Base-by-base conservation (phyloP, 495 filamentous ascomycete species). In the Penicillium pancosmium region DNA sequence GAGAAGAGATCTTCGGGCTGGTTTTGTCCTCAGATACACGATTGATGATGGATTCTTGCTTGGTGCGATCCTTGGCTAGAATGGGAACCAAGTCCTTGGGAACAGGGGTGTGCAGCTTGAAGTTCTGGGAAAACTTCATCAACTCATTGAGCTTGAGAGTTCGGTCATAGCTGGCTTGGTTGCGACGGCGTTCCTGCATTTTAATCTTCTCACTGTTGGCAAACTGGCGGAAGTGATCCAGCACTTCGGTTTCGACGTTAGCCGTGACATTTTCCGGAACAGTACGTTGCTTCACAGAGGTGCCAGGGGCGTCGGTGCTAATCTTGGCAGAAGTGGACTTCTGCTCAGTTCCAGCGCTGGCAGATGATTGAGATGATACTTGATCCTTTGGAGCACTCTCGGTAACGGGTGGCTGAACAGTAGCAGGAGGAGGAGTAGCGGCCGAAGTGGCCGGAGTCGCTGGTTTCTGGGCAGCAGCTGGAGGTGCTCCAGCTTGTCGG, bases 21-120 rank as follows among this genome's bases (percentile, higher is more conserved):
- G 84, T 75, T 62, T 89, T 86, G 52, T 79, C 72, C 25, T 81
- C 84, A 60, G 91, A 85, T 59, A 91, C 91, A 66, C 91, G 93
- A 68, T 92, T 87, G 59, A 97, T 87, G 61, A 99, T 98, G 69
- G 90, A 84, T 61, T 91, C 84, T 75, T 99, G 94, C 76, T 97
- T 98, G 46, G 77, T 79, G 19, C 89, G 90, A 69, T 99, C 94
- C 69, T 98, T 99, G 19, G 94, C 93, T 44, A 99, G 87, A 60
- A 99, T 99, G 3, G 90, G 86, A 21, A 99, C 90, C 48, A 99
- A 74, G 73, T 99, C 94, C 59, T 85, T 86, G 7, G 94, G 94
- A 9, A 99, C 92, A 10, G 91, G 91, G 2, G 92, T 96, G 11
- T 86, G 83, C 2, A 99, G 83, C 73, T 97, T 97, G 80, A 99